phyloP scores from a whole-genome alignment of 176 grass and related monocot genomes.

The Microstegium vimineum region DNA sequence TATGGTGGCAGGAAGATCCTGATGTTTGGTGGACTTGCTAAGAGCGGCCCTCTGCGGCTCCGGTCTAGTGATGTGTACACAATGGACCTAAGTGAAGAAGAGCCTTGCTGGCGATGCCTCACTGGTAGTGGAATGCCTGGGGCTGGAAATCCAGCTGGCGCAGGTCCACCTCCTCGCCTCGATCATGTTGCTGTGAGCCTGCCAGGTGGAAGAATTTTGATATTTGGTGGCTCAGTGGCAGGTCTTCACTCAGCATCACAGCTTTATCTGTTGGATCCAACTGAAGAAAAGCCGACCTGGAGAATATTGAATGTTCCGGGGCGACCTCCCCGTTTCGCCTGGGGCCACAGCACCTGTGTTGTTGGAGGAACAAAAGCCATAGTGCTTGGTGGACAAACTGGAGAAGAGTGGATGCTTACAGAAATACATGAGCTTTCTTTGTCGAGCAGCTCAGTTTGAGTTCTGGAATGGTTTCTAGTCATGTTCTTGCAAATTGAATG shows the following conservation, averaged over 20 bases:
- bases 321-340: constrained; percentile 69
- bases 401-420: too few relatives aligned
- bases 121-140: constrained; percentile 91
- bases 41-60: constrained; percentile 69
- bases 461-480: neutral
- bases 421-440: too few relatives aligned
- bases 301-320: constrained; percentile 84
- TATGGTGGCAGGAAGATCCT: constrained; percentile 72
- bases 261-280: constrained; percentile 83
- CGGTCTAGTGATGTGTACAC: constrained; percentile 90
- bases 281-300: constrained; percentile 93
- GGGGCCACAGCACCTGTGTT: constrained; percentile 91
- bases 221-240: constrained; percentile 91
- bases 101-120: constrained; percentile 78
- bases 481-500: constrained; percentile 3
- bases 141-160: constrained; percentile 76
- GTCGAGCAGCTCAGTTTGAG: too few relatives aligned
- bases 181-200: constrained; percentile 89
- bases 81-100: constrained; percentile 89
- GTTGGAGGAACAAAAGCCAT: neutral
- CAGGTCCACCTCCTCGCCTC: constrained; percentile 83
- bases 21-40: constrained; percentile 94
- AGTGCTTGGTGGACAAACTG: too few relatives aligned
- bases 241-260: constrained; percentile 88
- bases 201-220: constrained; percentile 71